These are phyloP conservation scores for Yamadazyma phyllophila DNA, from an alignment of 805 yeast genomes.

Conservation along the genomic window DNA sequence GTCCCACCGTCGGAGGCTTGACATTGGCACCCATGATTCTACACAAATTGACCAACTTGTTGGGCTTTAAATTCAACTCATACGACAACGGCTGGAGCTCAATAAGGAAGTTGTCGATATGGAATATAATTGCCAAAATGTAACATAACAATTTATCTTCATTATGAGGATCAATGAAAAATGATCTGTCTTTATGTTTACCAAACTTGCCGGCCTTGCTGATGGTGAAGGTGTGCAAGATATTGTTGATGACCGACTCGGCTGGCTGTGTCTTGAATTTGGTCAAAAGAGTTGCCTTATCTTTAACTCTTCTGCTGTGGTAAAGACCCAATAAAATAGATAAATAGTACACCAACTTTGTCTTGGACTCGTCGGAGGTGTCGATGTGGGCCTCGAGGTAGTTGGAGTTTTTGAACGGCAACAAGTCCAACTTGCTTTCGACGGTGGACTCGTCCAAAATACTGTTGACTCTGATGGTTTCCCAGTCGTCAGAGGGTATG, in stretches of 20 bases:
- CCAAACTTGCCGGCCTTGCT: conserved; percentile 64
- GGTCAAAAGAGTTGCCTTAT: conserved; percentile 58
- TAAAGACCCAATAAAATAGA: conserved; percentile 80
- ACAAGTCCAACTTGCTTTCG: conserved; percentile 50
- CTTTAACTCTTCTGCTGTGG: conserved; percentile 61
- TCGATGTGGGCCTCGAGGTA: conserved; percentile 42
- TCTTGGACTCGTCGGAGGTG: conserved; percentile 47
- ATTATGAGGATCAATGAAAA: conserved; percentile 77
- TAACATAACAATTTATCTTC: conserved; percentile 86
- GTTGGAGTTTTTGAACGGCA: conserved; percentile 62
- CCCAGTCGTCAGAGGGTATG: conserved; percentile 65
- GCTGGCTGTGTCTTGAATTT: conserved; percentile 66
- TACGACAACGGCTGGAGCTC: conserved; percentile 80
- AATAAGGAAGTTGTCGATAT: conserved; percentile 69
- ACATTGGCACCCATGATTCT: conserved; percentile 80
- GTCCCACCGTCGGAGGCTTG: conserved; percentile 67
- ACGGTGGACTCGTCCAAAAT: conserved; percentile 50
- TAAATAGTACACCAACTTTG: conserved; percentile 75
- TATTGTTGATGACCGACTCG: conserved; percentile 66
- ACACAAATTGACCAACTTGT: conserved; percentile 64
- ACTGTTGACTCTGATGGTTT: conserved; percentile 61
- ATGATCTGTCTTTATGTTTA: conserved; percentile 72
- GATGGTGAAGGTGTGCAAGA: conserved; percentile 70
- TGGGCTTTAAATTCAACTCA: conserved; percentile 79
- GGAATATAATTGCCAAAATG: conserved; percentile 68